These are phyloP conservation scores for Populus davidiana DNA, from an alignment of 345 rosid species.

Conservation along the genomic window DNA sequence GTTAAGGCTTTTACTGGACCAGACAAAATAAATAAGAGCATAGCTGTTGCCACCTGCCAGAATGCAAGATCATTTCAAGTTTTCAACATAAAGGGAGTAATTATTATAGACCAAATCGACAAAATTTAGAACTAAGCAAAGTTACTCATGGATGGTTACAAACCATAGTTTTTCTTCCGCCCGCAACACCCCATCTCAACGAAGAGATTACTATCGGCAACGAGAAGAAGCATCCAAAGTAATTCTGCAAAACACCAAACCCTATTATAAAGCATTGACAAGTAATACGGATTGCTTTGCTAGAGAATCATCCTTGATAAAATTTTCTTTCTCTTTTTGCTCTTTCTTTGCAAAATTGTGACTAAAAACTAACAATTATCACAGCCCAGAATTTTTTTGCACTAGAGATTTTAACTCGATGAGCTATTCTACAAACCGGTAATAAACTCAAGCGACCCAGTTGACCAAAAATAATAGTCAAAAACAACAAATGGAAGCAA, in stretches of 20 bases:
- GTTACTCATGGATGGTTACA: conserved; percentile 12
- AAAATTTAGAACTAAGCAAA: background rate
- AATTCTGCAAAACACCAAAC: conserved; percentile 52
- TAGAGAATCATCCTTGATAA: background rate
- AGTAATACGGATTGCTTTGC: background rate
- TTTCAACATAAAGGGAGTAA: background rate
- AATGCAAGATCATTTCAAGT: conserved; percentile 8
- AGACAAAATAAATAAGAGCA: conserved; percentile 77
- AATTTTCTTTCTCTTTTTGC: background rate
- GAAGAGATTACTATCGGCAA: conserved; percentile 86
- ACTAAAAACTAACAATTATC: background rate
- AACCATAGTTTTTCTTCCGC: conserved; percentile 95
- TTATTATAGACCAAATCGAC: background rate
- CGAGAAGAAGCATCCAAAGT: conserved; percentile 93
- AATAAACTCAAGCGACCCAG: background rate
- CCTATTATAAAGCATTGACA: background rate
- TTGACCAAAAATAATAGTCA: background rate
- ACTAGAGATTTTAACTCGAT: background rate
- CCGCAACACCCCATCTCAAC: conserved; percentile 84
- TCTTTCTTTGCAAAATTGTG: background rate
- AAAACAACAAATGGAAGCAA: background rate
- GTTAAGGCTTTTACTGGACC: conserved; percentile 89
- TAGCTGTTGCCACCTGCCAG: conserved; percentile 80
- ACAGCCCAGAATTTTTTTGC: background rate
- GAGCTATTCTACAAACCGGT: no score